Evolutionary conservation across 2,329 filamentous ascomycete species (phyloP).

Genomic region (Ceratocystis cubensis): DNA sequence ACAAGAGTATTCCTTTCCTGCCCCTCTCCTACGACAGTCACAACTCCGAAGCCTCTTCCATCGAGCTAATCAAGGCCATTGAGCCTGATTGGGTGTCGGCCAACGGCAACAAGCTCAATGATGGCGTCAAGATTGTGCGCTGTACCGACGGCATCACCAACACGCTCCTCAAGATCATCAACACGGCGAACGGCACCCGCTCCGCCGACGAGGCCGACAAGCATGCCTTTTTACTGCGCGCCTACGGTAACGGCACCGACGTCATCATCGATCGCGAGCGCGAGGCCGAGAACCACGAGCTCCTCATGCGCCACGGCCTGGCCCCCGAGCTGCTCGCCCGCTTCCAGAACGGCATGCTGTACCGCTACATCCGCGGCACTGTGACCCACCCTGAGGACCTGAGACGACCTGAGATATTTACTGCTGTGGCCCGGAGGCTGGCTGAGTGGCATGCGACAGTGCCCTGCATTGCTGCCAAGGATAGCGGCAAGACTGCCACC

Average conservation of each 20-base stretch:
- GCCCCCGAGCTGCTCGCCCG: slow-evolving; percentile 79
- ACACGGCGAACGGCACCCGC: slow-evolving; percentile 52
- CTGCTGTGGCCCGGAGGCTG: slow-evolving; percentile 68
- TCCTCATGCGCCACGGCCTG: slow-evolving; percentile 70
- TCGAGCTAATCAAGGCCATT: slow-evolving; percentile 64
- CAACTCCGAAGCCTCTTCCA: slow-evolving; percentile 66
- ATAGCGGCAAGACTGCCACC: slow-evolving; percentile 26
- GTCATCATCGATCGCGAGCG: slow-evolving; percentile 91
- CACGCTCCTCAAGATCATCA: slow-evolving; percentile 69
- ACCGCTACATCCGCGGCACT: slow-evolving; percentile 73
- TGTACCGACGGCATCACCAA: slow-evolving; percentile 99
- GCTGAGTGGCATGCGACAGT: slow-evolving; percentile 84
- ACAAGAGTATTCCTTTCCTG: slow-evolving; percentile 46
- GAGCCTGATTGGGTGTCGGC: slow-evolving; percentile 69
- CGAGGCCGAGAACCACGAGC: slow-evolving; percentile 65
- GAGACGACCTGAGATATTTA: slow-evolving; percentile 60
- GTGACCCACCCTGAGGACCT: slow-evolving; percentile 73
- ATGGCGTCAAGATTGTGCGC: slow-evolving; percentile 60
- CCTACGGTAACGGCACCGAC: slow-evolving; percentile 89
- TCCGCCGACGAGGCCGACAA: slow-evolving; percentile 63
- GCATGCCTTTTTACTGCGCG: slow-evolving; percentile 77
- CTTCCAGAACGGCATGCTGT: slow-evolving; percentile 92
- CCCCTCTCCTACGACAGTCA: slow-evolving; percentile 65
- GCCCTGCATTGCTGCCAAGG: slow-evolving; percentile 39
- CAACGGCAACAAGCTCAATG: slow-evolving; percentile 28